Base-by-base conservation (phyloP, 2,329 filamentous ascomycete genomes). In the Trichoderma sp. region DNA sequence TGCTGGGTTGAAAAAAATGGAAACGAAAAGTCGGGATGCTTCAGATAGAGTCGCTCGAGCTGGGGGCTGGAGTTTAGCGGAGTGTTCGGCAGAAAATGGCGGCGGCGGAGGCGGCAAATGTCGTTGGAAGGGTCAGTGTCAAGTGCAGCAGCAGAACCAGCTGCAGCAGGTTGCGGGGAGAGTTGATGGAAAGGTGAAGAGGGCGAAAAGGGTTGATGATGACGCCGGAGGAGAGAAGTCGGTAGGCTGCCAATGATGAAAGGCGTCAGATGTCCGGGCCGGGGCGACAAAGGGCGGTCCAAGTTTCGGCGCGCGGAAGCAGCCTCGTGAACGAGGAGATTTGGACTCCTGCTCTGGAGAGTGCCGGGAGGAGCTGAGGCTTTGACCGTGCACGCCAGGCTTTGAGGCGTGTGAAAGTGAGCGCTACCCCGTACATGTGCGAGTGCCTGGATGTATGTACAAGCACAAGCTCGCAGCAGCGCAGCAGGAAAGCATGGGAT, bases 271-370 rank as follows among this genome's bases (percentile, higher is more conserved):
- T 61, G 20, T 61, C 55, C 50, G 58, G 63, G 47, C 62, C 57
- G 39, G 64, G 65, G 70, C 70, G 70, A 68, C 58, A 53, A 58
- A 39, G 32, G 47, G 61, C 57, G 64, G 64, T 59, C 55, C 47
- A 67, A 30, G 58, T 59, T 64, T 72, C 59, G 65, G 70, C 70
- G 70, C 70, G 64, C 65, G 53, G 70, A 69, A 64, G 63, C 70
- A 72, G 70, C 70, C 70, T 72, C 65, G 70, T 69, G 47, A 55
- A 69, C 65, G 70, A 72, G 34, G 70, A 65, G 50, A 58, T 69
- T 64, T 72, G 32, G 30, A 47, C 55, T 43, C 34, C 28, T 58
- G 43, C 55, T 58, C 15, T 58, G 55, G 28, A 32, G 55, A 32
- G 28, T 58, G 66, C 66, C 47, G 57, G 57, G 57, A 62, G 66